Evolutionary conservation across 129 eudicot species (phyloP).

Genomic region (Escallonia herrerae): DNA sequence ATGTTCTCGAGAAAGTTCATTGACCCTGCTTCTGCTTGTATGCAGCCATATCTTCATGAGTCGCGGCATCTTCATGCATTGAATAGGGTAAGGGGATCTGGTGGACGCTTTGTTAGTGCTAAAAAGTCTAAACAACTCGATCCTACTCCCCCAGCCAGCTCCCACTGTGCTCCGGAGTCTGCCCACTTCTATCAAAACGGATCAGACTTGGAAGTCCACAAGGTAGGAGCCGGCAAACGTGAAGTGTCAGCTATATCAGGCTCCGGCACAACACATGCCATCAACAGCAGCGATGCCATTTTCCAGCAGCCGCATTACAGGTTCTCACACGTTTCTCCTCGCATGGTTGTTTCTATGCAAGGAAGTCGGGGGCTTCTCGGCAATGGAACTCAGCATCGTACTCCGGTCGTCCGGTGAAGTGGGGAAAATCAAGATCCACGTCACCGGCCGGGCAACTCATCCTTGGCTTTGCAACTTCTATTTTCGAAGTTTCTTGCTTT

Average conservation of each 20-base stretch:
- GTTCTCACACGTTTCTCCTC: constrained; percentile 23
- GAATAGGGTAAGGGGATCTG: constrained; percentile 49
- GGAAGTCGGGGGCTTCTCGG: constrained; percentile 27
- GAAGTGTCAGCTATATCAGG: background rate
- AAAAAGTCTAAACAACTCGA: constrained; percentile 27
- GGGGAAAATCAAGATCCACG: background rate
- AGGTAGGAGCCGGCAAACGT: constrained; percentile 1
- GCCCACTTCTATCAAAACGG: constrained; percentile 18
- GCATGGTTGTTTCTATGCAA: constrained; percentile 17
- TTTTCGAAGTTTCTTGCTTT: constrained; percentile 13
- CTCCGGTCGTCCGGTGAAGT: constrained; percentile 52
- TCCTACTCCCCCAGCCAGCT: constrained; percentile 11
- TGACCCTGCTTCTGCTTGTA: background rate
- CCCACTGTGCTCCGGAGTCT: constrained; percentile 7
- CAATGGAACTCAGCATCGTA: constrained; percentile 27
- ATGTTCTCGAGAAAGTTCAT: too few relatives aligned
- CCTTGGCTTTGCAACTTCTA: constrained; percentile 80
- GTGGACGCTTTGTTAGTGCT: constrained; percentile 52
- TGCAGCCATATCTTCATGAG: constrained; percentile 69
- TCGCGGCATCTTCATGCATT: constrained; percentile 57
- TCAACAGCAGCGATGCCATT: constrained; percentile 9
- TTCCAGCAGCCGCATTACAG: constrained; percentile 33
- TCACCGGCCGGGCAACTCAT: constrained; percentile 81
- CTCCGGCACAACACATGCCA: constrained; percentile 5
- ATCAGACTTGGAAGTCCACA: constrained; percentile 7